These are phyloP conservation scores for Gracilaria caudata DNA, from an alignment of 23 red algal species.

Conservation along the genomic window DNA sequence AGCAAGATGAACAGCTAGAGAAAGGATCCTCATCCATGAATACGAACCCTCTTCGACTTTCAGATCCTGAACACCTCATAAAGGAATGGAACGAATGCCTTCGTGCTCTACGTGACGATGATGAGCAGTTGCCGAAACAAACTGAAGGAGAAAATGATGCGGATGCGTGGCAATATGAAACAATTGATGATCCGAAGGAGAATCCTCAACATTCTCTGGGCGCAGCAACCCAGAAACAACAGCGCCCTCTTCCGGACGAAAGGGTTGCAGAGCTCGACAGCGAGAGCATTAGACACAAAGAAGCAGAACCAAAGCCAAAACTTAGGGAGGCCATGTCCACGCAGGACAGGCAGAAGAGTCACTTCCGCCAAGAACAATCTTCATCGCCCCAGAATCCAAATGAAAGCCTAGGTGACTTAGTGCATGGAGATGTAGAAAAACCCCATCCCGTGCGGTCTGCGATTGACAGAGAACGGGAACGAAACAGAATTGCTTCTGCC, in stretches of 20 bases:
- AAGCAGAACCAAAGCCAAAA: neutral
- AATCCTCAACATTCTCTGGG: conserved; percentile 40
- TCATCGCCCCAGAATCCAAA: neutral
- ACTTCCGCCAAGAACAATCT: neutral
- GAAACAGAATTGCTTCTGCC: neutral
- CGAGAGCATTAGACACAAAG: neutral
- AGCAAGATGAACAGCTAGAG: neutral
- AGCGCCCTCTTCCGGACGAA: conserved; percentile 50
- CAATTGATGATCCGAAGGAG: conserved; percentile 8
- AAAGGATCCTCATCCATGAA: neutral
- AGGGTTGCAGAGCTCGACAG: conserved; percentile 11
- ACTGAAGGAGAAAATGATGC: conserved; percentile 14
- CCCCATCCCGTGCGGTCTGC: conserved; percentile 11
- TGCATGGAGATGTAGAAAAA: neutral
- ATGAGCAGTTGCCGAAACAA: neutral
- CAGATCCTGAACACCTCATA: conserved; percentile 40
- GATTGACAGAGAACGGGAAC: neutral
- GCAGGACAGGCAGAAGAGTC: neutral
- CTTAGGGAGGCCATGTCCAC: neutral
- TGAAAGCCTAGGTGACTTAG: neutral
- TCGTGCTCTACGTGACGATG: neutral
- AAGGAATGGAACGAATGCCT: conserved; percentile 50
- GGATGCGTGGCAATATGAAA: conserved; percentile 33
- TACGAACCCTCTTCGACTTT: conserved; percentile 48
- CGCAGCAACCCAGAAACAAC: conserved; percentile 73